Percentiles rank a stretch among this genome's conserved stretches.
Conservation (phyloP, 768 basidiomycete species). For the Phlebiopsis gigantea region DNA sequence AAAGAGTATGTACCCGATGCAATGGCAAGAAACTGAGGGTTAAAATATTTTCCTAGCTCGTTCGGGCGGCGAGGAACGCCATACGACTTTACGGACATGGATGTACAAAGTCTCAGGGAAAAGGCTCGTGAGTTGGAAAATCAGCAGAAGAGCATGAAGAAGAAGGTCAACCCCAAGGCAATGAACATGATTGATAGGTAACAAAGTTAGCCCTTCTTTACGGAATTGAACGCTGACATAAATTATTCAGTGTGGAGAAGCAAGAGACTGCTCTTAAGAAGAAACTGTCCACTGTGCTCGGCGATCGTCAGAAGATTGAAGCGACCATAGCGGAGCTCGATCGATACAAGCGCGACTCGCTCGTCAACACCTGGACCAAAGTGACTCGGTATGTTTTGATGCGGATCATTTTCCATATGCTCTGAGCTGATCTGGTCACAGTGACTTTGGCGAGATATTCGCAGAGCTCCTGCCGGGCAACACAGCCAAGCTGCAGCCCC, state of each 20-base stretch:
- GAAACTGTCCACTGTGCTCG: constrained; percentile 82
- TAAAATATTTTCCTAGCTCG: too few species aligned
- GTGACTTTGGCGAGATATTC: constrained; percentile 96
- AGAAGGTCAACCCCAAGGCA: constrained; percentile 93
- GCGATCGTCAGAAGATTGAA: constrained; percentile 94
- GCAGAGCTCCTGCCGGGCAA: constrained; percentile 94
- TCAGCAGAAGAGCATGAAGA: constrained; percentile 83
- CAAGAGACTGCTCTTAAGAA: constrained; percentile 81
- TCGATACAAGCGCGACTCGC: constrained; percentile 87
- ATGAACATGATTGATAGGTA: constrained; percentile 95
- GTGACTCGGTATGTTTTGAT: constrained; percentile 69
- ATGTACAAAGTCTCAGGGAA: constrained; percentile 53
- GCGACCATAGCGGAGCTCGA: constrained; percentile 91
- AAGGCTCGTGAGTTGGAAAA: constrained; percentile 72
- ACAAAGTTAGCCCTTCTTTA: constrained; percentile 22
- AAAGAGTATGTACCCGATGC: constrained; percentile 77
- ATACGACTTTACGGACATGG: constrained; percentile 71
- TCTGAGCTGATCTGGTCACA: constrained; percentile 26
- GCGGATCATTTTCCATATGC: not conserved
- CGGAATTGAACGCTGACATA: not conserved
- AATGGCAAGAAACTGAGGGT: too few species aligned
- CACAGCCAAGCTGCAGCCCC: constrained; percentile 90
- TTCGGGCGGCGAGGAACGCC: constrained; percentile 79
- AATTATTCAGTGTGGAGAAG: constrained; percentile 75
- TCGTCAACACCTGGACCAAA: constrained; percentile 94